Base-by-base conservation (phyloP, 2,329 filamentous ascomycete species). In the Arachnomyces sp. region DNA sequence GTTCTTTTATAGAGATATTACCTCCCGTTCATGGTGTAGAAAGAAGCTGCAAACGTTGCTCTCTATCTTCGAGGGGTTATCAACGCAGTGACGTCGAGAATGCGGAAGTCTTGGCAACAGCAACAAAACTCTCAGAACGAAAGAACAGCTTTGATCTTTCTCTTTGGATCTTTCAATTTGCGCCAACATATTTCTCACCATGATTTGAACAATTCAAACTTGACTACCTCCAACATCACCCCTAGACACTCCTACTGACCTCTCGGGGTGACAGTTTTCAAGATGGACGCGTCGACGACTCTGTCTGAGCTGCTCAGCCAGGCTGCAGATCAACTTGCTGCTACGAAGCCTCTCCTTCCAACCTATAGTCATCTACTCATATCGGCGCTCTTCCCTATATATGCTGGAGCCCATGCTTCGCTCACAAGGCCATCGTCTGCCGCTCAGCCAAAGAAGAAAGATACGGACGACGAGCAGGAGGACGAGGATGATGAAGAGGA, bases 391-490 rank as follows among this genome's bases (percentile, higher is more conserved):
- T 79, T 84, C 46, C 85, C 88, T 39, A 94, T 95, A 56, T 92
- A 84, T 63, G 73, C 86, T 4, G 85, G 84, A 35, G 79, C 88
- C 7, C 84, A 94, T 60, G 85, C 84, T n/a, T 84, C 89, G 1
- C 74, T 96, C 14, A 81, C 82, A 11, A 77, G 87, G 13, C 90
- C 90, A 1, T 79, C 83, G 0, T 94, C 89, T 1, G 89, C 90
- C 1, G 80, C 72, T 8, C 74, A 74, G 52, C 73, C 78, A 1
- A 56, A 69, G 9, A 77, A 76, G 54, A 67, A 67, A 40, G 65
- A 66, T 37, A 60, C 64, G 49, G 51, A 56, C 7, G 46, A 48
- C 25, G 44, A 48, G 32, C 49, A 43, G 40, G 45, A 50, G 38
- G 49, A 58, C 7, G 50, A 51, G 4, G 52, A 57, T 12, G 56